Base-by-base conservation (phyloP, 257 asterid species). In the Anisodus acutangulus region DNA sequence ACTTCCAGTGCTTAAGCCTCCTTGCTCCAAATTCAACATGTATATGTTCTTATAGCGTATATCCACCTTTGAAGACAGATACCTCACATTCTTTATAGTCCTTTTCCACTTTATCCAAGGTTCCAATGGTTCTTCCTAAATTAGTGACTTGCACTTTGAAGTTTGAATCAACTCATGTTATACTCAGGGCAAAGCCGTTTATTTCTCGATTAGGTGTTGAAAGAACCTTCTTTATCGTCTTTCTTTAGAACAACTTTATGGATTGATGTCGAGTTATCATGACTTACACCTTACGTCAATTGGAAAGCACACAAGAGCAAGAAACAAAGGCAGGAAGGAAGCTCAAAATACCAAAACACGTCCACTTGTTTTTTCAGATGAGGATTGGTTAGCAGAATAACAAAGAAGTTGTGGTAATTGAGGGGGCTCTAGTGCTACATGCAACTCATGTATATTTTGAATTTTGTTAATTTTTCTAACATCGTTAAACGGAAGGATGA, bases 331-430 rank as follows among this genome's bases (percentile, higher is more conserved):
- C 55, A 49, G 55, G 55, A 49, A 49, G 55, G 55, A 67, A 67
- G 74, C 74, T 67, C 49, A 67, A 13, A 67, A 43, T 35, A 15
- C 3, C 2, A 67, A 67, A 66, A 35, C 2, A 12, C 19, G 15
- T 35, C 74, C 74, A 67, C 74, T 67, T 13, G 19, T 67, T 67
- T 67, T 67, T 6, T 16, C 6, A 67, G 47, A 67, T 67, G 74
- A 67, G 17, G 11, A 67, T 6, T 67, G 74, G 6, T 67, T 35
- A 35, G 47, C 11, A 67, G 22, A 67, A 67, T 35, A 67, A 6
- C 49, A 35, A 67, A 35, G 74, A 39, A 39, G 13, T 69, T 69
- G 39, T 69, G 53, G 76, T 13, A 67, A 39, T 69, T 69, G 78
- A 39, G 53, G 6, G 10, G 8, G 54, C 54, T 69, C 78, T 69